A percentile compares a stretch with the other conserved stretches of the same genome.
Conservation (phyloP, 1,284 basidiomycete genomes). For the Rhodotorula sp. region DNA sequence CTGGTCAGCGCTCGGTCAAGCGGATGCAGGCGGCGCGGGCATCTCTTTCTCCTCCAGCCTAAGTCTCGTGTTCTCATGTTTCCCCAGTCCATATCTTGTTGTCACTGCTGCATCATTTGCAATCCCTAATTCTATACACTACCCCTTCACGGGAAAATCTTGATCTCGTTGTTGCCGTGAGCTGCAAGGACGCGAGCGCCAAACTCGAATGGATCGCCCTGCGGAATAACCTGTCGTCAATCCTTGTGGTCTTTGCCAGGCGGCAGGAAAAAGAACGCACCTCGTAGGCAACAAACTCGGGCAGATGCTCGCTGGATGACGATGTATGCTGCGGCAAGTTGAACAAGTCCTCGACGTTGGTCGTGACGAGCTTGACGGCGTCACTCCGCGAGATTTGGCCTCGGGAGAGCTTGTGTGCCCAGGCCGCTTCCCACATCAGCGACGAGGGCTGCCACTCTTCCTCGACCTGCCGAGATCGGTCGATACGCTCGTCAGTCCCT, state of each 20-base stretch:
- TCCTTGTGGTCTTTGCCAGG: background rate
- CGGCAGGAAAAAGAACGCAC: conserved; percentile 53
- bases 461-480: conserved; percentile 3
- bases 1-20: conserved; percentile 11
- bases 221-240: background rate
- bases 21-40: conserved; percentile 5
- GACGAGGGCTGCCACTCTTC: conserved; percentile 63
- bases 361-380: conserved; percentile 62
- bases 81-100: background rate
- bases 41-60: background rate
- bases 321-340: conserved; percentile 52
- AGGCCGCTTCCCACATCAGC: conserved; percentile 67
- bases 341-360: conserved; percentile 65
- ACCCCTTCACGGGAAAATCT: background rate
- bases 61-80: background rate
- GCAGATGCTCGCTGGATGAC: conserved; percentile 25
- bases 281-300: conserved; percentile 66
- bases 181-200: conserved; percentile 27
- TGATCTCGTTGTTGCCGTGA: conserved; percentile 2
- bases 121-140: background rate
- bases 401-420: conserved; percentile 56
- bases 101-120: background rate
- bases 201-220: conserved; percentile 38
- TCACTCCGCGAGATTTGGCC: conserved; percentile 57
- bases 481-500: too few species aligned